These are phyloP conservation scores for Piper longum DNA, from an alignment of 164 flowering plant genomes.

Conservation along the genomic window DNA sequence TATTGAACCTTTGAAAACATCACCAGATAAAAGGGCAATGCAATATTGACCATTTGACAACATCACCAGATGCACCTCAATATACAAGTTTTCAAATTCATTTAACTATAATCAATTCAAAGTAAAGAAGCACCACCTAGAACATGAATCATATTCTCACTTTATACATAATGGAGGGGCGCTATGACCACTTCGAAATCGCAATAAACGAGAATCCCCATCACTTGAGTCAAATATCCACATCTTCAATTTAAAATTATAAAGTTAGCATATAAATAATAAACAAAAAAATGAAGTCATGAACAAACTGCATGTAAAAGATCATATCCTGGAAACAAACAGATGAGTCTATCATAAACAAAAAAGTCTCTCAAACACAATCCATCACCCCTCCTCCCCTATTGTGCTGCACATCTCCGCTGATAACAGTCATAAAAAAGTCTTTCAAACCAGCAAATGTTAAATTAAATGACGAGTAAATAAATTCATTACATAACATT, in stretches of 20 bases:
- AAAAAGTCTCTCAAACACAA: too few relatives aligned
- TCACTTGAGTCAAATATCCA: conserved; percentile 96
- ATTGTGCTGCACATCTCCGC: too few relatives aligned
- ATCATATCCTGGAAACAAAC: neutral
- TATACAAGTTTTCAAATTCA: neutral
- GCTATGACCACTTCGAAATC: conserved; percentile 95
- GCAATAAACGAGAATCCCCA: conserved; percentile 88
- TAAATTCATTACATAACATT: too few relatives aligned
- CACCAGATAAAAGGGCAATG: too few relatives aligned
- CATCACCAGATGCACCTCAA: neutral
- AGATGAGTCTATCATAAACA: too few relatives aligned
- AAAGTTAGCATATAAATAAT: neutral
- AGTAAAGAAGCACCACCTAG: neutral
- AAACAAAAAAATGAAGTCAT: neutral
- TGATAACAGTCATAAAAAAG: too few relatives aligned
- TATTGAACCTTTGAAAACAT: too few relatives aligned
- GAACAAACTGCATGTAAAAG: neutral
- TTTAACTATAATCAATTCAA: too few relatives aligned
- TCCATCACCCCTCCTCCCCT: too few relatives aligned
- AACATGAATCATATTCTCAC: conserved; percentile 13
- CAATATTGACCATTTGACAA: neutral
- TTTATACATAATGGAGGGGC: conserved; percentile 93
- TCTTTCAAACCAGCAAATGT: too few relatives aligned
- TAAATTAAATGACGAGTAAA: too few relatives aligned
- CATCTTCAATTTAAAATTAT: conserved; percentile 33